Evolutionary conservation across 2,329 filamentous ascomycete genomes (phyloP).

Genomic region (Penicillium paneum): DNA sequence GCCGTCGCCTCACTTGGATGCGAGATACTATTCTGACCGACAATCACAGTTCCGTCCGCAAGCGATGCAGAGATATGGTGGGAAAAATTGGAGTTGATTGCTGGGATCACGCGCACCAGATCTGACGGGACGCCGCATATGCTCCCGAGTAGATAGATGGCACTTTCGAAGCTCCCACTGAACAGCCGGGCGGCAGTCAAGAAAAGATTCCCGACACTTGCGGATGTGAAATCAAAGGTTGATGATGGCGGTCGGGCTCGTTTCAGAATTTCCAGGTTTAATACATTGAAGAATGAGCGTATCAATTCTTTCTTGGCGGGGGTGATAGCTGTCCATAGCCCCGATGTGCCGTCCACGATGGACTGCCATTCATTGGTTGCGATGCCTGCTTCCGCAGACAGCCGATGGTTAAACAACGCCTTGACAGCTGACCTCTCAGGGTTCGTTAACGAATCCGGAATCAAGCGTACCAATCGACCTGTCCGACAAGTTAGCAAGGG

Average conservation of each 20-base stretch:
- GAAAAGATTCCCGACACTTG: constrained; percentile 76
- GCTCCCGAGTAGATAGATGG: constrained; percentile 82
- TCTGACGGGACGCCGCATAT: constrained; percentile 77
- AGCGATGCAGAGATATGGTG: constrained; percentile 89
- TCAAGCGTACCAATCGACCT: constrained; percentile 87
- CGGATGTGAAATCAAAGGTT: constrained; percentile 72
- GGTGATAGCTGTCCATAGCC: constrained; percentile 68
- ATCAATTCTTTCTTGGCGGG: constrained; percentile 73
- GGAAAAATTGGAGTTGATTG: constrained; percentile 91
- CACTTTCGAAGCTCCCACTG: constrained; percentile 86
- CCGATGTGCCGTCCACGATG: constrained; percentile 78
- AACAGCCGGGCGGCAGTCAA: constrained; percentile 83
- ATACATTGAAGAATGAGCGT: constrained; percentile 70
- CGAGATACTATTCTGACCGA: constrained; percentile 88
- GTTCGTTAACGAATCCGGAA: constrained; percentile 62
- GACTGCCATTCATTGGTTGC: constrained; percentile 81
- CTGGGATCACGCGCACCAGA: constrained; percentile 75
- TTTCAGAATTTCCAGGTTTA: constrained; percentile 77
- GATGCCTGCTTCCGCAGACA: constrained; percentile 58
- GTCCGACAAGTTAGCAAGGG: constrained; percentile 10
- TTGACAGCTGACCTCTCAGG: constrained; percentile 72
- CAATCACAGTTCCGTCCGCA: constrained; percentile 71
- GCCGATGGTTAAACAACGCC: constrained; percentile 79
- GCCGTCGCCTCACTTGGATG: constrained; percentile 70
- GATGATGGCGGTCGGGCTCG: constrained; percentile 65